phyloP scores from a whole-genome alignment of 805 yeast genomes.

The Komagataella kurtzmanii region DNA sequence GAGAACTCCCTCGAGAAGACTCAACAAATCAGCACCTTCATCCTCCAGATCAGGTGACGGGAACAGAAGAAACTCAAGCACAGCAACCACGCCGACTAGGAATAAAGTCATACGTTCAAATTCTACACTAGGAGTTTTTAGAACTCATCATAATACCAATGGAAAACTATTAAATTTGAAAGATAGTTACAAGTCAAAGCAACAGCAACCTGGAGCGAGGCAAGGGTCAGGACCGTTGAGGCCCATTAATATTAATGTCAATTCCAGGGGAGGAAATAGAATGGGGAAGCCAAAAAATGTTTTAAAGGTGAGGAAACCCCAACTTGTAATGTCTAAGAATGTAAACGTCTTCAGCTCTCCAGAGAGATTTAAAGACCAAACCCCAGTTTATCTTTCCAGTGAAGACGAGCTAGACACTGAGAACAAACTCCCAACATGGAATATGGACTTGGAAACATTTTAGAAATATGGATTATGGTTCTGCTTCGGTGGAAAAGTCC shows the following conservation, averaged over 20 bases:
- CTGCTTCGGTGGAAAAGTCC: neutral
- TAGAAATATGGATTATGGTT: too few species aligned
- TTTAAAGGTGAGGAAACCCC: neutral
- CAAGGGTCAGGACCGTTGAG: neutral
- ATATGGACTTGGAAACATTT: neutral
- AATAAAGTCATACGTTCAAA: neutral
- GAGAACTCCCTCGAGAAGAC: slow-evolving; percentile 8
- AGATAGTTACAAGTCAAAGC: neutral
- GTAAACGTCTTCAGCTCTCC: neutral
- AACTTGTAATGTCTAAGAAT: neutral
- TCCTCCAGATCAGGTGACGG: slow-evolving; percentile 4
- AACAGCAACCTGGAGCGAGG: neutral
- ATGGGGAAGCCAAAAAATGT: neutral
- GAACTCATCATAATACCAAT: neutral
- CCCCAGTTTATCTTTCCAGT: neutral
- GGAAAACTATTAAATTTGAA: neutral
- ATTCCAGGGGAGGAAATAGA: neutral
- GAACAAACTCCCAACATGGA: neutral
- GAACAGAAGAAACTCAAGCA: neutral
- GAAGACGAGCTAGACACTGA: neutral
- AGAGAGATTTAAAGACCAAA: neutral
- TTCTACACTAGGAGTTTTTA: neutral
- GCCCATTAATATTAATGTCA: neutral
- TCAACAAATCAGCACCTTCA: neutral
- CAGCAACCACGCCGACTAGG: neutral